phyloP scores from a whole-genome alignment of 805 yeast genomes.

The Schwanniomyces pseudopolymorphus region DNA sequence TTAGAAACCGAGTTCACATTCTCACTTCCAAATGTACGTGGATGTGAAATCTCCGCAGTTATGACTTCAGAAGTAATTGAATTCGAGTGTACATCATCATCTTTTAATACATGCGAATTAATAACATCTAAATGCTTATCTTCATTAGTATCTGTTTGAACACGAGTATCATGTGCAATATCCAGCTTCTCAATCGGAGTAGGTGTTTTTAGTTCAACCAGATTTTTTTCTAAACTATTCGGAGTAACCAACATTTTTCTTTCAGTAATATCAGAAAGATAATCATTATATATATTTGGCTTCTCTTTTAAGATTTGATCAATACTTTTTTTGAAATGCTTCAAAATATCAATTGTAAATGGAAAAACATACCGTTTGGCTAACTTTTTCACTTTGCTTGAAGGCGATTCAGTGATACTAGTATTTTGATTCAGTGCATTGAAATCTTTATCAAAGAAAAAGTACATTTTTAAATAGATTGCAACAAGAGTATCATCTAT shows the following conservation, averaged over 20 bases:
- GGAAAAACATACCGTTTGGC: conserved; percentile 46
- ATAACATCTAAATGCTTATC: too few species aligned
- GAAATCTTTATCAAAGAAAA: conserved; percentile 7
- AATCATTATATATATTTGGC: conserved; percentile 32
- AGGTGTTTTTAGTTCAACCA: not conserved
- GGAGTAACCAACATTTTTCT: not conserved
- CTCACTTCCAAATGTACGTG: too few species aligned
- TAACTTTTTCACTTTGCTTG: conserved; percentile 32
- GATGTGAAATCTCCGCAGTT: too few species aligned
- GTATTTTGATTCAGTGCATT: not conserved
- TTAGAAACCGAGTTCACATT: not conserved
- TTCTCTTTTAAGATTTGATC: conserved; percentile 29
- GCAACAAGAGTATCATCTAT: conserved; percentile 73
- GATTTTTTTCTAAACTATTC: not conserved
- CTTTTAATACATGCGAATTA: too few species aligned
- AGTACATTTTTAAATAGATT: conserved; percentile 53
- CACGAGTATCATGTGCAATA: not conserved
- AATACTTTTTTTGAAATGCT: conserved; percentile 24
- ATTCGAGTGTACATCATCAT: too few species aligned
- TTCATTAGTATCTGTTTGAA: too few species aligned
- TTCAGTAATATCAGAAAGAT: conserved; percentile 3
- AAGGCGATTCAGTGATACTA: conserved; percentile 24
- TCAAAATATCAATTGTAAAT: conserved; percentile 33
- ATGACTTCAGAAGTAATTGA: too few species aligned
- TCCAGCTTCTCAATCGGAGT: not conserved